Evolutionary conservation across 441 rosid genomes (phyloP).

Genomic region (Bocquillonia castaneifolia): DNA sequence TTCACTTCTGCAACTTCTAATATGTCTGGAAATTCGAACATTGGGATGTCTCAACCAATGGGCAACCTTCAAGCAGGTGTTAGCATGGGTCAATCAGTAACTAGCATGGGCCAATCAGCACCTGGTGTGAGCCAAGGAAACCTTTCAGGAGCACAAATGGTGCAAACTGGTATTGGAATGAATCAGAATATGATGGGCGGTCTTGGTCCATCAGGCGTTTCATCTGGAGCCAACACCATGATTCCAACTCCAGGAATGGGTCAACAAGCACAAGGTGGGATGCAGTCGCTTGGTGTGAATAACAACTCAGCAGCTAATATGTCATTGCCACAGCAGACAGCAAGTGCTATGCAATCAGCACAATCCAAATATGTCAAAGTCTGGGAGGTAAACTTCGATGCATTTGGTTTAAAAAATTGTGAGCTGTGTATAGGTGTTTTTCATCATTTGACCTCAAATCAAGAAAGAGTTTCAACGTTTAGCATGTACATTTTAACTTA

Average conservation of each 20-base stretch:
- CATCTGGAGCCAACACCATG: constrained; percentile 73
- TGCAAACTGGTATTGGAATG: constrained; percentile 70
- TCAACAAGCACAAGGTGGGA: constrained; percentile 68
- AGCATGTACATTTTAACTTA: not conserved
- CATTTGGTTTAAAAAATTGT: not conserved
- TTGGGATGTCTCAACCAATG: constrained; percentile 73
- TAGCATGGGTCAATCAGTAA: constrained; percentile 45
- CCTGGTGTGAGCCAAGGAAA: constrained; percentile 81
- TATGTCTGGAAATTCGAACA: constrained; percentile 56
- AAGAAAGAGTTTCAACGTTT: not conserved
- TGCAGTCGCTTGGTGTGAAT: constrained; percentile 62
- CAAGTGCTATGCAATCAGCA: constrained; percentile 60
- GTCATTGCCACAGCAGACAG: constrained; percentile 65
- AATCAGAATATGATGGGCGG: constrained; percentile 67
- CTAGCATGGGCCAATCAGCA: constrained; percentile 53
- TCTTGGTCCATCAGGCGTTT: constrained; percentile 55
- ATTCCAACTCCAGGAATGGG: constrained; percentile 93
- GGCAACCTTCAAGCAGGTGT: constrained; percentile 43
- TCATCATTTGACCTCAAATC: not conserved
- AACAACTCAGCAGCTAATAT: constrained; percentile 60
- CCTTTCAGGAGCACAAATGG: constrained; percentile 72
- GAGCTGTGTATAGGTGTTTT: not conserved
- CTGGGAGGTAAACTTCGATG: constrained; percentile 70
- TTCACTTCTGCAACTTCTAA: constrained; percentile 60
- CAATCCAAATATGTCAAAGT: constrained; percentile 88